These are phyloP conservation scores for Phycomyces nitens DNA, from an alignment of 192 early-diverging fungal genomes.

Conservation along the genomic window DNA sequence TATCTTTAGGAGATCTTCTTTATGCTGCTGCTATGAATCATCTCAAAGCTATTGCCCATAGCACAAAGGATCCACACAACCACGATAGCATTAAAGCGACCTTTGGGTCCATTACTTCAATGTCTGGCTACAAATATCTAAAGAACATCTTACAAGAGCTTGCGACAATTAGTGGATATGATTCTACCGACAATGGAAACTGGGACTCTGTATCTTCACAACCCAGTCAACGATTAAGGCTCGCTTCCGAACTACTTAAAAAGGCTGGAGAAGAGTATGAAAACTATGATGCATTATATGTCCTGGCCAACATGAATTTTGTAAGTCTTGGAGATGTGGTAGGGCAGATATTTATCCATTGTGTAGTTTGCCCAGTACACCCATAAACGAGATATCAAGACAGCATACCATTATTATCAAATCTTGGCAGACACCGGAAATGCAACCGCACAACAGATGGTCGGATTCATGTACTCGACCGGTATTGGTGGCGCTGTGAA, in stretches of 20 bases:
- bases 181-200: too few relatives aligned
- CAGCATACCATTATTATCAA: constrained; percentile 64
- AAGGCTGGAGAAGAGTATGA: constrained; percentile 43
- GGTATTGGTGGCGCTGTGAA: constrained; percentile 69
- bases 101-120: too few relatives aligned
- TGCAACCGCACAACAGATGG: constrained; percentile 81
- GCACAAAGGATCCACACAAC: too few relatives aligned
- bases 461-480: constrained; percentile 90
- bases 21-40: too few relatives aligned
- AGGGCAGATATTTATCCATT: neutral
- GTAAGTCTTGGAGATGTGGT: constrained; percentile 39
- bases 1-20: too few relatives aligned
- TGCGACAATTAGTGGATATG: too few relatives aligned
- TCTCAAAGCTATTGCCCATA: too few relatives aligned
- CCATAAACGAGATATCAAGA: constrained; percentile 48
- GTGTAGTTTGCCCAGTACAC: constrained; percentile 59
- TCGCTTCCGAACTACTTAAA: constrained; percentile 41
- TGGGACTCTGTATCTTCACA: neutral
- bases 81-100: too few relatives aligned
- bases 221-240: neutral
- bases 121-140: too few relatives aligned
- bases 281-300: constrained; percentile 56
- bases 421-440: constrained; percentile 68
- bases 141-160: too few relatives aligned
- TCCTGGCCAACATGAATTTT: constrained; percentile 71